phyloP scores from a whole-genome alignment of 306 rosid genomes.

The Malus sylvestris region DNA sequence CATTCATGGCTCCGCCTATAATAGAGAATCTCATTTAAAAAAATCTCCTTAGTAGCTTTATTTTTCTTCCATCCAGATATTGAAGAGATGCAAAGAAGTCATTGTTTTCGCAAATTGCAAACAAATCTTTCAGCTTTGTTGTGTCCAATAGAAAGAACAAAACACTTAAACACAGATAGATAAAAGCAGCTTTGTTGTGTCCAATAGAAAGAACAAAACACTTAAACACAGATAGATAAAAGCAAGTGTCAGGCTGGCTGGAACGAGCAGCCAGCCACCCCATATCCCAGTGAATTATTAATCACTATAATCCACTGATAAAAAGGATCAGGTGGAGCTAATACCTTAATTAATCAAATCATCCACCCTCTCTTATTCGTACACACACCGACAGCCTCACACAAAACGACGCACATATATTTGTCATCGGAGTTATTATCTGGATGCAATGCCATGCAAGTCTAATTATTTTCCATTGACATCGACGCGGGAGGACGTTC shows the following conservation, averaged over 20 bases:
- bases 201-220: constrained; percentile 8
- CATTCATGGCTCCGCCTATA: no score
- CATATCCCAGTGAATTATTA: neutral
- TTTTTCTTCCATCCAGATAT: neutral
- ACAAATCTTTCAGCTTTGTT: neutral
- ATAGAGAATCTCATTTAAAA: no score
- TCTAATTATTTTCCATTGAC: constrained; percentile 3
- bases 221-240: constrained; percentile 7
- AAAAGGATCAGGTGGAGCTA: constrained; percentile 10
- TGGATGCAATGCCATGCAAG: neutral
- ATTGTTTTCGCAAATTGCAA: constrained; percentile 2
- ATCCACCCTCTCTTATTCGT: neutral
- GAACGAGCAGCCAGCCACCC: neutral
- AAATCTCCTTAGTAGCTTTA: neutral
- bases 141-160: constrained; percentile 3
- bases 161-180: constrained; percentile 9
- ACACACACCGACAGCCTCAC: constrained; percentile 12
- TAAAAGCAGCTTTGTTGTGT: constrained; percentile 3
- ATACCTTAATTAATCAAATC: neutral
- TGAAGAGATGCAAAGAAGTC: neutral
- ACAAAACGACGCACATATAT: constrained; percentile 12
- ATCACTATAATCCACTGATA: neutral
- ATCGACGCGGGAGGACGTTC: neutral
- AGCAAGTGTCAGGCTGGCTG: constrained; percentile 27
- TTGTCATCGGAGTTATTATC: neutral